A percentile compares a stretch with the other conserved stretches of the same genome.
Evolutionary conservation across 768 basidiomycete species (phyloP).

Genomic region (Porphyrellus cyaneotinctus): DNA sequence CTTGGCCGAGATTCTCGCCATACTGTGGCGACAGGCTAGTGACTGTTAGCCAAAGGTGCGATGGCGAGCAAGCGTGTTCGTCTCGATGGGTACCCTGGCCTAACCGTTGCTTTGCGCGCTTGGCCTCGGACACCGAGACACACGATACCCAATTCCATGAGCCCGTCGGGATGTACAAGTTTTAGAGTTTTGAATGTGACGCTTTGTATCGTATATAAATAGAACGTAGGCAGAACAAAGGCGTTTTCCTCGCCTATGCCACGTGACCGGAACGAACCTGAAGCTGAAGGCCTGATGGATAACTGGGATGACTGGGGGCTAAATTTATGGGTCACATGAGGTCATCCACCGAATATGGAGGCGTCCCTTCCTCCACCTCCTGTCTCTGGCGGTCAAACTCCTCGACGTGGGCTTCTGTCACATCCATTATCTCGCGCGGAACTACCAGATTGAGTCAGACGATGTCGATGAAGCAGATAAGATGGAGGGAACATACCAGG

Average conservation of each 20-base stretch:
- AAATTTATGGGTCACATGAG: conserved; percentile 6
- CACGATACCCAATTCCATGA: no score
- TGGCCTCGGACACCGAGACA: no score
- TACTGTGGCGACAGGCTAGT: conserved; percentile 62
- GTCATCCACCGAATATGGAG: conserved; percentile 10
- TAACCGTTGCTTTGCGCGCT: no score
- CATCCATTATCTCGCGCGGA: conserved; percentile 9
- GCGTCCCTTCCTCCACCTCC: neutral
- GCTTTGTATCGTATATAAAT: no score
- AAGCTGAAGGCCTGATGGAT: no score
- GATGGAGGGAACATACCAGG: neutral
- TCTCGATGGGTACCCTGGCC: conserved; percentile 57
- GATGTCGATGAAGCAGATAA: neutral
- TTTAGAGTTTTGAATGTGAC: no score
- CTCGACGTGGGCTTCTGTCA: conserved; percentile 11
- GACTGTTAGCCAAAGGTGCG: conserved; percentile 55
- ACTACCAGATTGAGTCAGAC: conserved; percentile 1
- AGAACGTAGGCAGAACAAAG: no score
- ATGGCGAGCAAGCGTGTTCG: conserved; percentile 78
- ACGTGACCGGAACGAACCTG: no score
- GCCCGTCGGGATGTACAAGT: no score
- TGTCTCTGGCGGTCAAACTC: conserved; percentile 7
- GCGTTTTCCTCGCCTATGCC: no score
- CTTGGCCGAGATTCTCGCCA: no score
- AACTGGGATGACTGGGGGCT: neutral